Base-by-base conservation (phyloP, 2,329 filamentous ascomycete genomes). In the Colletotrichum abscissum region DNA sequence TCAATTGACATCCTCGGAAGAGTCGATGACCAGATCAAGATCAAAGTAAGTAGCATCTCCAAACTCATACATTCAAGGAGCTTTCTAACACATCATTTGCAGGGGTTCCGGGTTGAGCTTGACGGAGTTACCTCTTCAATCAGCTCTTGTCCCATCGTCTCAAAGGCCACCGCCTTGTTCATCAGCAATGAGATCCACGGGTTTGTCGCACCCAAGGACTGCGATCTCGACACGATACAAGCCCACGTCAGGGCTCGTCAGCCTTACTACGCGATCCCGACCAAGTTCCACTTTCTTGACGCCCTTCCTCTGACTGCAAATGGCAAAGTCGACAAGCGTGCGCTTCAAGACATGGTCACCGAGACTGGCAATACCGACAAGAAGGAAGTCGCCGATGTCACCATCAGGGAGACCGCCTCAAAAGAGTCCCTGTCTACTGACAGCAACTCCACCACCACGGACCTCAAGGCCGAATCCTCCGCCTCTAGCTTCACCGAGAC, bases 1-100 rank as follows among this genome's bases (percentile, higher is more conserved):
- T 84, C 83, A 26, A 82, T 92, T 56, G 84, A 89, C 35, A 88
- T 88, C 28, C 84, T 90, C 26, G 89, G 90, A 2, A 85, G 89
- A 57, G 83, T 84, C 12, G 90, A 92, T 75, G 89, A 91, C 71
- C 90, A 91, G 77, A 87, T 91, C 72, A 91, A 91, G 79, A 85
- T 91, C 78, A 73, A 73, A 46, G 71, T 70, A 22, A 46, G 70
- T 26, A 2, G 9, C 19, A 46, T 8, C 42, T 19, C 6, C 42
- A n/a, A 16, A 16, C 42, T 46, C 42, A 19, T 0, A 46, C 42
- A 46, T 46, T 0, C 6, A 8, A 46, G n/a, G 26, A 3, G 2
- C 56, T 49, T 26, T 8, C 46, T 52, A 11, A 65, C 24, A 9
- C 0, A n/a, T 2, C 8, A 0, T 30, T 2, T 1, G 5, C 11